Evolutionary conservation across 345 rosid species (phyloP).

Genomic region (Boechera divaricarpa): DNA sequence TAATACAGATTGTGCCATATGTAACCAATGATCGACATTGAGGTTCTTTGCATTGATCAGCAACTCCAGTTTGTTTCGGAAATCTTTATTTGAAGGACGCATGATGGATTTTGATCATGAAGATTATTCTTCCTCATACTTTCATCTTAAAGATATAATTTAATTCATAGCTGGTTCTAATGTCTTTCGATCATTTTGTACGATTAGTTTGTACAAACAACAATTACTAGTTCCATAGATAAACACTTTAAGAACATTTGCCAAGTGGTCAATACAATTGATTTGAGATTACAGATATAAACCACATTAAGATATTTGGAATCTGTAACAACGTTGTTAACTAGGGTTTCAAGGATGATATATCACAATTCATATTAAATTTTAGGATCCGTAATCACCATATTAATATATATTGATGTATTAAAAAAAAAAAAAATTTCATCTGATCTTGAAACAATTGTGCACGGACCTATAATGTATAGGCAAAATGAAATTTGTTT

Average conservation of each 20-base stretch:
- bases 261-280: background rate
- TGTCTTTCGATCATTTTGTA: conserved; percentile 19
- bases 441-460: background rate
- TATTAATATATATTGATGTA: background rate
- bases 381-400: background rate
- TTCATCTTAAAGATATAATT: background rate
- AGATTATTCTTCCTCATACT: background rate
- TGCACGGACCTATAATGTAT: background rate
- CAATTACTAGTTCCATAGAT: background rate
- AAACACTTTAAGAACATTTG: background rate
- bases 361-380: background rate
- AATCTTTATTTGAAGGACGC: background rate
- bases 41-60: conserved; percentile 12
- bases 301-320: background rate
- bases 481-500: too few species aligned
- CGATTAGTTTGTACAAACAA: background rate
- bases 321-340: background rate
- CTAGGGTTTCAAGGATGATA: background rate
- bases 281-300: background rate
- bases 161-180: background rate
- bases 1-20: background rate
- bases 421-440: background rate
- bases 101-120: background rate
- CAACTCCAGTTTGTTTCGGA: background rate
- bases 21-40: background rate